These are phyloP conservation scores for Rhododendron molle DNA, from an alignment of 148 eudicot genomes.

Conservation along the genomic window DNA sequence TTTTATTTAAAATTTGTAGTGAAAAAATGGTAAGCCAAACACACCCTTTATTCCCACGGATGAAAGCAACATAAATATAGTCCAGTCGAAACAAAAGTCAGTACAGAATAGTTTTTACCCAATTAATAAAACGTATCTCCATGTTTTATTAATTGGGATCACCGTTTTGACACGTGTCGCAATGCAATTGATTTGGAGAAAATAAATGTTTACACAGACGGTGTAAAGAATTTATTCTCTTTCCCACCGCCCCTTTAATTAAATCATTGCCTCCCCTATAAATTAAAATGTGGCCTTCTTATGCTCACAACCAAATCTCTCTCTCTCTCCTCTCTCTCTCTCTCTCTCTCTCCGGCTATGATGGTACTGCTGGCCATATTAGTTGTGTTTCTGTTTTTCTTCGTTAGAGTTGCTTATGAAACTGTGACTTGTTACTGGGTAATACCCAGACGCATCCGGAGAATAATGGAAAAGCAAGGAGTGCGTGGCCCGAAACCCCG, in stretches of 20 bases:
- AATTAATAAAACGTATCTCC: too few species aligned
- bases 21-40: neutral
- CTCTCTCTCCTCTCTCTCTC: neutral
- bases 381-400: constrained; percentile 20
- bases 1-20: neutral
- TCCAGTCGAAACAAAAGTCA: neutral
- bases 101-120: neutral
- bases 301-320: neutral
- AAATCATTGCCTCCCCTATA: neutral
- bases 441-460: constrained; percentile 64
- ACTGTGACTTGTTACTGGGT: constrained; percentile 62
- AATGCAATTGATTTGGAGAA: too few species aligned
- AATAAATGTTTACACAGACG: too few species aligned
- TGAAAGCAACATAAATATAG: neutral
- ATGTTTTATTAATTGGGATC: too few species aligned
- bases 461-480: constrained; percentile 67
- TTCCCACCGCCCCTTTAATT: too few species aligned
- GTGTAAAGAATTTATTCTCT: too few species aligned
- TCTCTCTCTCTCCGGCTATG: neutral
- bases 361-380: constrained; percentile 11
- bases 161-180: too few species aligned
- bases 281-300: neutral
- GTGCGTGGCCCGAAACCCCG: constrained; percentile 75
- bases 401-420: constrained; percentile 34
- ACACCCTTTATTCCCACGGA: neutral